phyloP scores from a whole-genome alignment of 1,139 yeast species.

The Scheffersomyces quercinus region DNA sequence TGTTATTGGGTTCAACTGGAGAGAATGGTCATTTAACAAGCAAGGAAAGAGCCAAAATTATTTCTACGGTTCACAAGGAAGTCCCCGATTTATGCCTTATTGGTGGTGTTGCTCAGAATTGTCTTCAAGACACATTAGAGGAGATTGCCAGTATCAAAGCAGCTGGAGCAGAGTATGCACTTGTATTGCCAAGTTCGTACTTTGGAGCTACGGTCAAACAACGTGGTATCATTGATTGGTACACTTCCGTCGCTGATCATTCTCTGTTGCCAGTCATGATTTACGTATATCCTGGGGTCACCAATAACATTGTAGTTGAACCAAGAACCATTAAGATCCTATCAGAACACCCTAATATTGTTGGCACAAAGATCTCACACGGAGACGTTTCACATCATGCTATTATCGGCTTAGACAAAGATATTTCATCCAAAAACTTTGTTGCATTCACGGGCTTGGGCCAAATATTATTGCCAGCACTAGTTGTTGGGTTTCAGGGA shows the following conservation, averaged over 20 bases:
- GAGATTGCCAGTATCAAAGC: conserved; percentile 35
- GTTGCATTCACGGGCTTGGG: conserved; percentile 25
- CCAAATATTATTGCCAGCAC: conserved; percentile 25
- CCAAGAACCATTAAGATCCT: conserved; percentile 31
- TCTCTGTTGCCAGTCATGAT: conserved; percentile 46
- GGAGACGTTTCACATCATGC: conserved; percentile 11
- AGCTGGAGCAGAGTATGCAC: conserved; percentile 46
- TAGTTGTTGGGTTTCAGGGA: conserved; percentile 22
- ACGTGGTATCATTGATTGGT: conserved; percentile 45
- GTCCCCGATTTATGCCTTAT: conserved; percentile 41
- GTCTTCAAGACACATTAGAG: conserved; percentile 39
- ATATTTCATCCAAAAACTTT: conserved; percentile 14
- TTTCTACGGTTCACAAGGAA: conserved; percentile 32
- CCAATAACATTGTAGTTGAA: conserved; percentile 33
- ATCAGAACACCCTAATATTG: conserved; percentile 43
- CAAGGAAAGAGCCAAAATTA: conserved; percentile 36
- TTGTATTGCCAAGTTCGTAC: conserved; percentile 48
- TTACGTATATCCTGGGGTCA: conserved; percentile 53
- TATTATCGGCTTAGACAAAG: conserved; percentile 9
- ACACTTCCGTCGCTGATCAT: conserved; percentile 43
- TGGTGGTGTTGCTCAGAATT: conserved; percentile 47
- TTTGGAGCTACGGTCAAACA: conserved; percentile 44
- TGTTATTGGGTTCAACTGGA: conserved; percentile 43
- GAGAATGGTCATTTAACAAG: conserved; percentile 48
- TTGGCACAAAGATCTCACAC: conserved; percentile 50